phyloP scores from a whole-genome alignment of 768 basidiomycete genomes.

The Mycena rosella region DNA sequence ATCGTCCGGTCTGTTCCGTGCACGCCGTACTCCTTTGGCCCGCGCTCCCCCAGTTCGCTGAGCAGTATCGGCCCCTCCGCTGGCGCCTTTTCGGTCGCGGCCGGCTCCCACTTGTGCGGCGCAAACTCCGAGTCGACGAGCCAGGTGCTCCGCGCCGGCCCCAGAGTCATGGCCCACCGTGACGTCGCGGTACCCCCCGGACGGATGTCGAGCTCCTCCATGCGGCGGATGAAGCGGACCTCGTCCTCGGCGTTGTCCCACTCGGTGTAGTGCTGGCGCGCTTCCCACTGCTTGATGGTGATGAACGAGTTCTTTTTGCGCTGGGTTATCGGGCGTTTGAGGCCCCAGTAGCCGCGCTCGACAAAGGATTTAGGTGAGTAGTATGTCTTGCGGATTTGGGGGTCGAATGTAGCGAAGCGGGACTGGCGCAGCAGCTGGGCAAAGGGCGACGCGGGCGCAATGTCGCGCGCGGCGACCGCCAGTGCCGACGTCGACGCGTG shows the following conservation, averaged over 20 bases:
- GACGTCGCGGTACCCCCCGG: slow-evolving; percentile 43
- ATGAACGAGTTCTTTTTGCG: slow-evolving; percentile 76
- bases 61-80: not conserved
- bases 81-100: slow-evolving; percentile 21
- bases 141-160: slow-evolving; percentile 50
- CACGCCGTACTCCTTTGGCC: slow-evolving; percentile 45
- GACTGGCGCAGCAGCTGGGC: slow-evolving; percentile 83
- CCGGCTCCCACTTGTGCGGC: slow-evolving; percentile 27
- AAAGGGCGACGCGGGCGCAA: slow-evolving; percentile 73
- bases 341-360: slow-evolving; percentile 85
- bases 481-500: slow-evolving; percentile 36
- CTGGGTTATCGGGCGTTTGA: slow-evolving; percentile 84
- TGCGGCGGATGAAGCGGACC: slow-evolving; percentile 74
- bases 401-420: slow-evolving; percentile 86
- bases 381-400: slow-evolving; percentile 82
- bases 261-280: slow-evolving; percentile 80
- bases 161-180: slow-evolving; percentile 56
- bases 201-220: slow-evolving; percentile 70
- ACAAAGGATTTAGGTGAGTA: slow-evolving; percentile 76
- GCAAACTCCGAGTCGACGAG: slow-evolving; percentile 63
- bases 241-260: slow-evolving; percentile 79
- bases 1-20: slow-evolving; percentile 17
- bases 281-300: slow-evolving; percentile 76
- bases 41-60: slow-evolving; percentile 39
- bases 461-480: slow-evolving; percentile 23